A percentile compares a stretch with the other conserved stretches of the same genome.
These are phyloP conservation scores for Myriosclerotinia duriaeana DNA, from an alignment of 2,329 filamentous ascomycete species.

Conservation along the genomic window DNA sequence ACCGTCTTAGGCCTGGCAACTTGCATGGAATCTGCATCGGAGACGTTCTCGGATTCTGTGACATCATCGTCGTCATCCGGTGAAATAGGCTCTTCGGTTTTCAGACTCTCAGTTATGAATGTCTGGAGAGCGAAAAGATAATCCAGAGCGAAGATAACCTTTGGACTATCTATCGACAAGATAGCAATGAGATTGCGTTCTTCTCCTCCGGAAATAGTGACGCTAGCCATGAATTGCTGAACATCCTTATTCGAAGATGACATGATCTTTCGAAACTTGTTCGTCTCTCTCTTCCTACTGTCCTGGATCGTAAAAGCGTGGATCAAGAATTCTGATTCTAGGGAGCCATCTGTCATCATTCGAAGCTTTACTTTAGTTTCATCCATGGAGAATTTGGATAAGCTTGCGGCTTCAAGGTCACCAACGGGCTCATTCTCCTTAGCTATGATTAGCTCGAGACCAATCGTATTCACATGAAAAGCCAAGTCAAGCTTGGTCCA, in stretches of 20 bases:
- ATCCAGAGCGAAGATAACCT: conserved; percentile 92
- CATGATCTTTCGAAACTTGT: conserved; percentile 98
- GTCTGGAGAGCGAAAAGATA: conserved; percentile 88
- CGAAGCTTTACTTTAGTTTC: conserved; percentile 88
- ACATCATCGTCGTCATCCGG: conserved; percentile 53
- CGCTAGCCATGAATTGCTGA: conserved; percentile 96
- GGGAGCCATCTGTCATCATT: conserved; percentile 85
- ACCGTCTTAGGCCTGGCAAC: conserved; percentile 22
- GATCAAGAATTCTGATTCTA: conserved; percentile 91
- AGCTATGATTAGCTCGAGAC: conserved; percentile 81
- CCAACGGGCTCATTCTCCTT: conserved; percentile 75
- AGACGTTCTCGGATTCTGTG: conserved; percentile 57
- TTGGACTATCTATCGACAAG: conserved; percentile 89
- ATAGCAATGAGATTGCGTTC: conserved; percentile 84
- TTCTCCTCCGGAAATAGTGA: conserved; percentile 84
- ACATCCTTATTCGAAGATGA: conserved; percentile 91
- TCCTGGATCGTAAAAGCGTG: conserved; percentile 94
- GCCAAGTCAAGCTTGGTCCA: conserved; percentile 94
- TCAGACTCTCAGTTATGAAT: conserved; percentile 74
- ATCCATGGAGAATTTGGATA: conserved; percentile 93
- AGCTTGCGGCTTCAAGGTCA: conserved; percentile 72
- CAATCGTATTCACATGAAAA: conserved; percentile 85
- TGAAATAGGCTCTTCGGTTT: conserved; percentile 58
- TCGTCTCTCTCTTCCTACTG: conserved; percentile 81
- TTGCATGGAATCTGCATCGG: conserved; percentile 56